Percentiles rank a stretch among this genome's conserved stretches.
These are phyloP conservation scores for Xylariales sp. DNA, from an alignment of 2,329 filamentous ascomycete genomes.

Conservation along the genomic window DNA sequence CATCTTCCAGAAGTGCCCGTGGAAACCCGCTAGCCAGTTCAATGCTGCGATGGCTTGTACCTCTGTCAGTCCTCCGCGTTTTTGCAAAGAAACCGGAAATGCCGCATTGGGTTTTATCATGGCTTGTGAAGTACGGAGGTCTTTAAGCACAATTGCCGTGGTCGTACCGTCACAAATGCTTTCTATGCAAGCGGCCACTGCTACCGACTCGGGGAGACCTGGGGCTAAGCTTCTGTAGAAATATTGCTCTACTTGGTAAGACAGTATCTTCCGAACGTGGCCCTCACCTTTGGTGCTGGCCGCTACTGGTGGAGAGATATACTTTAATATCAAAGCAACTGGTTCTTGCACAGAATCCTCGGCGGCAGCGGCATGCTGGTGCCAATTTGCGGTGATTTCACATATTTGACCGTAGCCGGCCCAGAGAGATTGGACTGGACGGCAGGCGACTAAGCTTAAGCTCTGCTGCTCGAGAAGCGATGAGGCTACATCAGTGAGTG, in stretches of 20 bases:
- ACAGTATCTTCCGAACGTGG: slow-evolving; percentile 61
- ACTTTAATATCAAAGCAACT: slow-evolving; percentile 50
- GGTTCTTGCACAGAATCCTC: slow-evolving; percentile 12
- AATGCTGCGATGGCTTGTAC: slow-evolving; percentile 49
- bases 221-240: slow-evolving; percentile 58
- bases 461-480: slow-evolving; percentile 6
- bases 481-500: no score
- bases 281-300: slow-evolving; percentile 46
- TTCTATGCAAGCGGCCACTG: slow-evolving; percentile 46
- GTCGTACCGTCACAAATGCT: slow-evolving; percentile 14
- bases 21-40: slow-evolving; percentile 61
- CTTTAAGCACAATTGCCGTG: slow-evolving; percentile 16
- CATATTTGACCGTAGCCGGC: slow-evolving; percentile 54
- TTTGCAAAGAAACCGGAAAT: slow-evolving; percentile 54
- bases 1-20: slow-evolving; percentile 45
- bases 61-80: slow-evolving; percentile 39
- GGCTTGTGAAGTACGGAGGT: slow-evolving; percentile 11
- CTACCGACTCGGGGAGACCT: slow-evolving; percentile 32
- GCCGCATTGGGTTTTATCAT: slow-evolving; percentile 31
- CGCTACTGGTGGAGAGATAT: slow-evolving; percentile 47
- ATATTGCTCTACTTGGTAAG: slow-evolving; percentile 62
- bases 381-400: slow-evolving; percentile 37
- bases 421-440: slow-evolving; percentile 40
- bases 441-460: slow-evolving; percentile 33
- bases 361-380: slow-evolving; percentile 3